Evolutionary conservation across 1,139 yeast genomes (phyloP).

Genomic region (Yamadazyma sp.): DNA sequence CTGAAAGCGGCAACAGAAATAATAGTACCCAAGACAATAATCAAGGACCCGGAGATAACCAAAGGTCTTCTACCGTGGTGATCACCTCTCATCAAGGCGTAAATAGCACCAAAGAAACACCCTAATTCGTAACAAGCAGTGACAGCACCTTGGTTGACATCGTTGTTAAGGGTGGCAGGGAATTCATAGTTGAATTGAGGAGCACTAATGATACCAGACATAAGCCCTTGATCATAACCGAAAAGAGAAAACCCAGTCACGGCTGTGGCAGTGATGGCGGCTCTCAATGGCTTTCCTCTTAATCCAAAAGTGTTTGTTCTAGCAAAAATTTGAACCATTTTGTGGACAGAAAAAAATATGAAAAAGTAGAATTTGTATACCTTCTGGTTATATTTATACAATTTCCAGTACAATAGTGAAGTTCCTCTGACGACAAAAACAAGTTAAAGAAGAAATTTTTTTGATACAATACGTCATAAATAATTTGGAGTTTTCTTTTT

Average conservation of each 20-base stretch:
- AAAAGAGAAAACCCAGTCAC: constrained; percentile 65
- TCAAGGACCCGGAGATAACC: constrained; percentile 36
- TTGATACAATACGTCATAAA: constrained; percentile 4
- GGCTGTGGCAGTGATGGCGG: constrained; percentile 54
- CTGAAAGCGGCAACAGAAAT: constrained; percentile 51
- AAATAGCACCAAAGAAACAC: constrained; percentile 68
- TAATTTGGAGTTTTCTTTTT: background rate
- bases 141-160: constrained; percentile 64
- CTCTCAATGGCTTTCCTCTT: constrained; percentile 41
- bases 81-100: constrained; percentile 38
- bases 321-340: constrained; percentile 21
- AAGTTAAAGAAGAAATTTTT: background rate
- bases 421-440: constrained; percentile 3
- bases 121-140: constrained; percentile 75
- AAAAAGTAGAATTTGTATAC: constrained; percentile 1
- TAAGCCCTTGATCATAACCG: constrained; percentile 79
- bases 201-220: constrained; percentile 70
- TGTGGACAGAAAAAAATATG: constrained; percentile 6
- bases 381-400: constrained; percentile 2
- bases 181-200: constrained; percentile 55
- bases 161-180: constrained; percentile 46
- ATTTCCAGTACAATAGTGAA: background rate
- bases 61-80: constrained; percentile 47
- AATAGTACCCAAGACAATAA: constrained; percentile 45
- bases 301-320: constrained; percentile 48